Evolutionary conservation across 2,329 filamentous ascomycete genomes (phyloP), one percentile per base, ranked within the genome.

Genomic region (Venturia aucupariae): DNA sequence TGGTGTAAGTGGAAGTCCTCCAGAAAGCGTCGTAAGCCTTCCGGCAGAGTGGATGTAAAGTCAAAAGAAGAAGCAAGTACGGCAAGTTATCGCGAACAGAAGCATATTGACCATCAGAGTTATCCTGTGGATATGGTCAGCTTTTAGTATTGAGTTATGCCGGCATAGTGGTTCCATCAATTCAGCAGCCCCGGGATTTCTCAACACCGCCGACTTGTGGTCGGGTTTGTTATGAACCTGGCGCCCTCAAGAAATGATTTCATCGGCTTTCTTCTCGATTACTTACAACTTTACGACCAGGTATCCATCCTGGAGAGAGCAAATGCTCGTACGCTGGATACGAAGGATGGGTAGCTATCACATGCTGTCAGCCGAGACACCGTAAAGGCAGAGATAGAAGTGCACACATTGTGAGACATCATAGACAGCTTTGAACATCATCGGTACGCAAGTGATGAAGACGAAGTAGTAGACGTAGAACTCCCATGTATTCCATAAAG

Each of bases 381-480:
- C 46, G 15, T 27, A 19, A 24, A 42, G 64, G 30, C 38, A 19
- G 19, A 44, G 59, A 1, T 22, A 19, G 27, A 27, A 46, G 8
- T 39, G 57, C 46, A 17, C 81, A 92, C 92, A 83, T 77, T 87
- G 84, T 30, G 94, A 99, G 57, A 96, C 91, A 76, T 90, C 85
- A 69, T 92, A 90, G 11, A 89, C 87, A n/a, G 88, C 81, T 80
- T 91, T 96, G 77, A 96, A 91, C 92, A 99, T 99, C 71, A 86
- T 83, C 10, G 91, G 90, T 32, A 97, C 81, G 64, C 80, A 81
- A 6, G 84, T 72, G 38, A 82, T 67, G 70, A 97, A 84, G 68
- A 90, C 76, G 24, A 88, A 60, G 69, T 87, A 89, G 78, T 99
- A 97, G 63, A 92, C 70, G 73, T 85, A 88, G 78, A 94, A 97